Evolutionary conservation across 305 asterid genomes (phyloP).

Genomic region (Striga hermonthica): DNA sequence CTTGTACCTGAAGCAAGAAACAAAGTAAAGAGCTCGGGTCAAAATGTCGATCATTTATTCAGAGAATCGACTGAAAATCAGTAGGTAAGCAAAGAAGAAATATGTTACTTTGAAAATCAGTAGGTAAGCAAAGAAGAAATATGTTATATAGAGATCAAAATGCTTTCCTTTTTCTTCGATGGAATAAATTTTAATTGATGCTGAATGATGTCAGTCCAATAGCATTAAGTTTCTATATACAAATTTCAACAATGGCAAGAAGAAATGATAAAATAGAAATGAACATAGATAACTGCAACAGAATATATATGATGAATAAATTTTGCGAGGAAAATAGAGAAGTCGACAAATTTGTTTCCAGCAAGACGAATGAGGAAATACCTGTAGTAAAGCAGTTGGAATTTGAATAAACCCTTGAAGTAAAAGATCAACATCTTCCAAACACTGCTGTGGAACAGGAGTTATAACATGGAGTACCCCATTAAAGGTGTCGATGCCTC

Average conservation of each 20-base stretch:
- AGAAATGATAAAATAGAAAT: no score
- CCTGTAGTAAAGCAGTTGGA: conserved; percentile 79
- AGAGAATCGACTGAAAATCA: no score
- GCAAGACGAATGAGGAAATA: conserved; percentile 25
- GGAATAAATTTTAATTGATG: no score
- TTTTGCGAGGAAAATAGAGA: background rate
- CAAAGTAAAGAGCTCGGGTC: conserved; percentile 25
- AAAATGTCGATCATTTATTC: background rate
- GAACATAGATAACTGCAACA: no score
- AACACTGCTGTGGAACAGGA: conserved; percentile 64
- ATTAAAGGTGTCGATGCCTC: conserved; percentile 66
- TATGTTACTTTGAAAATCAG: no score
- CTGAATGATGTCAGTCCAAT: no score
- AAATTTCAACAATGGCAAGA: no score
- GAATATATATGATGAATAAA: no score
- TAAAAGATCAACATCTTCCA: conserved; percentile 77
- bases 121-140: background rate
- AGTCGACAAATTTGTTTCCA: background rate
- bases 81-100: background rate
- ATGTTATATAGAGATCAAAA: no score
- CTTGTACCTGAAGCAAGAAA: conserved; percentile 61
- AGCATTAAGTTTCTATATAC: no score
- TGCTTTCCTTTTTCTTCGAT: no score
- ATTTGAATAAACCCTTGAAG: conserved; percentile 78
- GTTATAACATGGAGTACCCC: conserved; percentile 64